Conservation (phyloP, 768 basidiomycete genomes). For the Gymnopilus junonius region DNA sequence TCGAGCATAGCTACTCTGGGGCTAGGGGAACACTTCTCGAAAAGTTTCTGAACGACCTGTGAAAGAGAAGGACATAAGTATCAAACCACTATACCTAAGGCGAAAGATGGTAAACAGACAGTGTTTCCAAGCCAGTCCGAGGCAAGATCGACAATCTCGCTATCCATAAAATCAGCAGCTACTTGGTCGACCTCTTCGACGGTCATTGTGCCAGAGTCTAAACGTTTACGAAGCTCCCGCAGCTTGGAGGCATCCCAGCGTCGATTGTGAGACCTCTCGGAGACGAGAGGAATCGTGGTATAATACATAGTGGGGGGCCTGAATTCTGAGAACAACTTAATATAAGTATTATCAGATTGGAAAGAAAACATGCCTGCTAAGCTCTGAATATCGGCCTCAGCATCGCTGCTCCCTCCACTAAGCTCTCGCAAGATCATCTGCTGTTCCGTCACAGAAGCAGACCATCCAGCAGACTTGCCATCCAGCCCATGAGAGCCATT, state of each 20-base stretch:
- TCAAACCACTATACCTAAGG: not conserved
- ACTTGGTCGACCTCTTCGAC: slow-evolving; percentile 90
- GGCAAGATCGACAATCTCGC: slow-evolving; percentile 93
- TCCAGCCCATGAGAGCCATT: slow-evolving; percentile 58
- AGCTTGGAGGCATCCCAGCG: slow-evolving; percentile 94
- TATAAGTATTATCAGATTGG: not conserved
- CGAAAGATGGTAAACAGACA: slow-evolving; percentile 41
- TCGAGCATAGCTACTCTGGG: slow-evolving; percentile 92
- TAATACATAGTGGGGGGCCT: slow-evolving; percentile 96
- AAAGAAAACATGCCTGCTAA: slow-evolving; percentile 71
- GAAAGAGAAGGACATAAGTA: slow-evolving; percentile 7
- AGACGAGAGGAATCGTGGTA: slow-evolving; percentile 89
- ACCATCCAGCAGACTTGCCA: slow-evolving; percentile 68
- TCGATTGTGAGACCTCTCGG: slow-evolving; percentile 82
- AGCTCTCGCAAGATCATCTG: slow-evolving; percentile 98
- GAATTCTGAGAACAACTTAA: slow-evolving; percentile 60
- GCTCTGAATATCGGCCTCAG: slow-evolving; percentile 83
- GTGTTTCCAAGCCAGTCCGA: slow-evolving; percentile 99
- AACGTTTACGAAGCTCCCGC: slow-evolving; percentile 90
- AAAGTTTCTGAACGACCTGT: slow-evolving; percentile 95
- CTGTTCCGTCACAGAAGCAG: slow-evolving; percentile 84
- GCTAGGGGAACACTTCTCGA: slow-evolving; percentile 81
- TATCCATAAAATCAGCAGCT: slow-evolving; percentile 88
- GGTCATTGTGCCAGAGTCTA: slow-evolving; percentile 88
- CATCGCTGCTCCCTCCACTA: slow-evolving; percentile 73